A percentile compares a stretch with the other conserved stretches of the same genome.
These are phyloP conservation scores for Colletotrichum tropicale DNA, from an alignment of 2,329 filamentous ascomycete genomes.

Conservation along the genomic window DNA sequence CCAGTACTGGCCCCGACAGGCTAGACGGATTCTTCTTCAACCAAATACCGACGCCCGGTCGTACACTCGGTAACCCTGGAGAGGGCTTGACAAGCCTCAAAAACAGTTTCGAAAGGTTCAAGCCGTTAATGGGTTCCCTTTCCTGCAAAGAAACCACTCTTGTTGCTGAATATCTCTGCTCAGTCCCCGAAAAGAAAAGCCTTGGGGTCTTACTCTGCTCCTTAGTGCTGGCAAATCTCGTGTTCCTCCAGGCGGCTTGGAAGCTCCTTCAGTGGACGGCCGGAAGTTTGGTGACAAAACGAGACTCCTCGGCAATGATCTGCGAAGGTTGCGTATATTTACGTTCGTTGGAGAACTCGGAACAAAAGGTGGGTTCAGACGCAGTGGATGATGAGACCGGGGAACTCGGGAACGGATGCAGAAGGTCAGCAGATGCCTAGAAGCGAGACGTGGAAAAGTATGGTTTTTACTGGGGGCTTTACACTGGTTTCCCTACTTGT, in stretches of 20 bases:
- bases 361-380: fast-evolving
- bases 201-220: not conserved
- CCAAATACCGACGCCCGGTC: not conserved
- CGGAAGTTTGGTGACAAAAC: not conserved
- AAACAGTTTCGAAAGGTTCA: not conserved
- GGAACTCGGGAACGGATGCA: not conserved
- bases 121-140: not conserved
- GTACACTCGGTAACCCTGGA: fast-evolving
- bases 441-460: not conserved
- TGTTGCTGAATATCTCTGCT: not conserved
- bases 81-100: not conserved
- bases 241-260: not conserved
- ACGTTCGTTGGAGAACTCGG: not conserved
- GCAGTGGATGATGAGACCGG: not conserved
- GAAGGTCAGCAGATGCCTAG: not conserved
- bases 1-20: not conserved
- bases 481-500: not conserved
- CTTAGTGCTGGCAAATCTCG: not conserved
- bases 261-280: not conserved
- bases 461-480: not conserved
- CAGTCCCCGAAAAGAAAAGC: not conserved
- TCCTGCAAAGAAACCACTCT: not conserved
- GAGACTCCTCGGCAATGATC: fast-evolving
- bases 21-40: not conserved
- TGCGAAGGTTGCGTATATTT: not conserved